phyloP scores from a whole-genome alignment of 2,329 filamentous ascomycete genomes.

The Exserohilum turcica region DNA sequence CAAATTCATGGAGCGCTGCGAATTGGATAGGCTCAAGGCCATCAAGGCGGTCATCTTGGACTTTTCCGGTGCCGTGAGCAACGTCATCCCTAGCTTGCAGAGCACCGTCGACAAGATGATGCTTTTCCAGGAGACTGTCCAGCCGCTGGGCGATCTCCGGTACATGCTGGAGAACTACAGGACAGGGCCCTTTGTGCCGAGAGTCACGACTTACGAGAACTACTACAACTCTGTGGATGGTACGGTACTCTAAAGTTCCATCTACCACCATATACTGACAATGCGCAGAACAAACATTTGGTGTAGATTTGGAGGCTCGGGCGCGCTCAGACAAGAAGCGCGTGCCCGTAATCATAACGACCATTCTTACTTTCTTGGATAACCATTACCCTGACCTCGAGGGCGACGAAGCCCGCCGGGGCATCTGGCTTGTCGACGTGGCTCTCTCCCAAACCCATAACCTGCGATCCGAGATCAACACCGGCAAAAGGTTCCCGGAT shows the following conservation, averaged over 20 bases:
- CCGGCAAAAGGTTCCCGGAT: constrained; percentile 76
- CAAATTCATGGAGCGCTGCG: constrained; percentile 95
- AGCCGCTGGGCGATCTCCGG: constrained; percentile 84
- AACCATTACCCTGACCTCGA: constrained; percentile 97
- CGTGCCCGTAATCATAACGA: constrained; percentile 89
- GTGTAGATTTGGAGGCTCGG: constrained; percentile 94
- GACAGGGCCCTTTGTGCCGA: constrained; percentile 89
- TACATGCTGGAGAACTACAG: constrained; percentile 97
- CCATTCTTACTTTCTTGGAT: constrained; percentile 91
- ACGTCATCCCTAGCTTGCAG: constrained; percentile 94
- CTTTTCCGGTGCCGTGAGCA: constrained; percentile 96
- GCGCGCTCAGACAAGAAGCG: constrained; percentile 94
- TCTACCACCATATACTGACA: constrained; percentile 20
- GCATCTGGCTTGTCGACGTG: constrained; percentile 93
- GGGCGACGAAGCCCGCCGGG: constrained; percentile 88
- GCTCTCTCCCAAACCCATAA: constrained; percentile 83
- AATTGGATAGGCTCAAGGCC: constrained; percentile 92
- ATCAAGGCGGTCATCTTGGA: constrained; percentile 98
- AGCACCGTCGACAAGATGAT: constrained; percentile 98
- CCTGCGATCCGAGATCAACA: constrained; percentile 81
- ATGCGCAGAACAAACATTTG: constrained; percentile 82
- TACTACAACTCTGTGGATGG: constrained; percentile 96
- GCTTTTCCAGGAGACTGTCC: constrained; percentile 98
- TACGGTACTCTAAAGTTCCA: constrained; percentile 33
- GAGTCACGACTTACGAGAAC: constrained; percentile 93